Evolutionary conservation across 2,329 filamentous ascomycete species (phyloP).

Genomic region (Neocatenulostroma microsporum): DNA sequence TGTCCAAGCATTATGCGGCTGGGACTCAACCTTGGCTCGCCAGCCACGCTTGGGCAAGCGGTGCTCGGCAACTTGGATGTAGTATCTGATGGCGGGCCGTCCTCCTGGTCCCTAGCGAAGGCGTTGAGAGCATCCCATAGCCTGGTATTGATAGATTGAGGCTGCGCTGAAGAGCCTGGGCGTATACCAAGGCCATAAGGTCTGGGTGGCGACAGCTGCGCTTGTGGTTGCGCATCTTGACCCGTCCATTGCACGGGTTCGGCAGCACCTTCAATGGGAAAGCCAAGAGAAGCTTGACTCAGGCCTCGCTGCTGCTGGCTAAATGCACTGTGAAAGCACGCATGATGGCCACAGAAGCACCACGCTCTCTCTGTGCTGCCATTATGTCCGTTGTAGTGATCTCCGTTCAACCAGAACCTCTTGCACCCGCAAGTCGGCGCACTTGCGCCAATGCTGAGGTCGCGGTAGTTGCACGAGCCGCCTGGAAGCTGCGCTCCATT

Average conservation of each 20-base stretch:
- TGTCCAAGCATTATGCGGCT: slow-evolving; percentile 9
- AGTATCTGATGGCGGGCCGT: slow-evolving; percentile 16
- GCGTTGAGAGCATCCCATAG: slow-evolving; percentile 30
- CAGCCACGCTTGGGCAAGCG: slow-evolving; percentile 24
- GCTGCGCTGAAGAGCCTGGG: slow-evolving; percentile 13
- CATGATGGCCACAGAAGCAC: slow-evolving; percentile 52
- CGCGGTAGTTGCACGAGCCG: slow-evolving; percentile 47
- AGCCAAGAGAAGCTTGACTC: too few species aligned
- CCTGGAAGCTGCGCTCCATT: slow-evolving; percentile 32
- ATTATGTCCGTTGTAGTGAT: slow-evolving; percentile 13
- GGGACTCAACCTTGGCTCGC: slow-evolving; percentile 16
- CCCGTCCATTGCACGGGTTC: slow-evolving; percentile 2
- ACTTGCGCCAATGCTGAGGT: slow-evolving; percentile 36
- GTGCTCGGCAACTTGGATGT: slow-evolving; percentile 24
- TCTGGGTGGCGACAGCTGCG: slow-evolving; percentile 6
- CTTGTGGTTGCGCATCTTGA: not conserved
- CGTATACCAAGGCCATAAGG: slow-evolving; percentile 23
- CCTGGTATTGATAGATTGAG: slow-evolving; percentile 24
- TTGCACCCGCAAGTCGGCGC: slow-evolving; percentile 45
- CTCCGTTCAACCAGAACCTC: slow-evolving; percentile 41
- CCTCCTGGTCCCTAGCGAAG: slow-evolving; percentile 28
- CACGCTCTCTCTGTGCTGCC: slow-evolving; percentile 28
- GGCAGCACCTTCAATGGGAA: slow-evolving; percentile 9
- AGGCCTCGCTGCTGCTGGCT: slow-evolving; percentile 6
- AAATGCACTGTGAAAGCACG: slow-evolving; percentile 43